Conservation (phyloP, 305 asterid genomes). For the Nicotiana rustica region DNA sequence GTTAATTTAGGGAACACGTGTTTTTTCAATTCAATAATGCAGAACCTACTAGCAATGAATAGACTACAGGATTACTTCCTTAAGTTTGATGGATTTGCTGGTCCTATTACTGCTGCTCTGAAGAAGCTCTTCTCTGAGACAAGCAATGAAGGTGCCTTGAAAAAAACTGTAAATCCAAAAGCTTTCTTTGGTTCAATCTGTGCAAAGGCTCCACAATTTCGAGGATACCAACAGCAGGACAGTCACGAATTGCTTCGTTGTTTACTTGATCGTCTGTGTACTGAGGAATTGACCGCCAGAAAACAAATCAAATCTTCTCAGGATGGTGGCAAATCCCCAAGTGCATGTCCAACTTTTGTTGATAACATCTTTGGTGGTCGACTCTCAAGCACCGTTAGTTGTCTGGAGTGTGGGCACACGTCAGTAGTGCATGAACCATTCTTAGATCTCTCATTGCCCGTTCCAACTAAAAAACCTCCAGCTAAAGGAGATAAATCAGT, state of each 20-base stretch:
- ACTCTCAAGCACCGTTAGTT: slow-evolving; percentile 77
- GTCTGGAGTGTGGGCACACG: slow-evolving; percentile 83
- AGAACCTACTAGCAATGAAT: slow-evolving; percentile 75
- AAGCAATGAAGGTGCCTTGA: slow-evolving; percentile 50
- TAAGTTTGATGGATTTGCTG: slow-evolving; percentile 67
- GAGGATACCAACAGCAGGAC: slow-evolving; percentile 94
- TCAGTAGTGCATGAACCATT: slow-evolving; percentile 79
- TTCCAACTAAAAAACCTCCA: slow-evolving; percentile 80
- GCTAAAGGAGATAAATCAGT: slow-evolving; percentile 52
- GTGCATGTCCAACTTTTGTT: slow-evolving; percentile 57
- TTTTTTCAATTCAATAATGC: slow-evolving; percentile 89
- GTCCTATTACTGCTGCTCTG: slow-evolving; percentile 73
- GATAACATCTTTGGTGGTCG: slow-evolving; percentile 88
- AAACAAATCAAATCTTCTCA: slow-evolving; percentile 48
- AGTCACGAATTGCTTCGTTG: slow-evolving; percentile 93
- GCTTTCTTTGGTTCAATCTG: slow-evolving; percentile 78
- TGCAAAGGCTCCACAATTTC: slow-evolving; percentile 82
- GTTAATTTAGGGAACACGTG: slow-evolving; percentile 95
- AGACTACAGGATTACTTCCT: slow-evolving; percentile 61
- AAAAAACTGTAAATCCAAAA: slow-evolving; percentile 67
- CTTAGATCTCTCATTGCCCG: slow-evolving; percentile 89
- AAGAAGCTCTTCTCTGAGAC: slow-evolving; percentile 72
- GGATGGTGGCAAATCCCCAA: slow-evolving; percentile 43
- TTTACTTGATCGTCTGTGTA: slow-evolving; percentile 77
- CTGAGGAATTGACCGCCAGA: slow-evolving; percentile 65